Percentiles rank a stretch among this genome's conserved stretches.
Conservation (phyloP, 441 rosid genomes). For the Erodium chrysanthum region DNA sequence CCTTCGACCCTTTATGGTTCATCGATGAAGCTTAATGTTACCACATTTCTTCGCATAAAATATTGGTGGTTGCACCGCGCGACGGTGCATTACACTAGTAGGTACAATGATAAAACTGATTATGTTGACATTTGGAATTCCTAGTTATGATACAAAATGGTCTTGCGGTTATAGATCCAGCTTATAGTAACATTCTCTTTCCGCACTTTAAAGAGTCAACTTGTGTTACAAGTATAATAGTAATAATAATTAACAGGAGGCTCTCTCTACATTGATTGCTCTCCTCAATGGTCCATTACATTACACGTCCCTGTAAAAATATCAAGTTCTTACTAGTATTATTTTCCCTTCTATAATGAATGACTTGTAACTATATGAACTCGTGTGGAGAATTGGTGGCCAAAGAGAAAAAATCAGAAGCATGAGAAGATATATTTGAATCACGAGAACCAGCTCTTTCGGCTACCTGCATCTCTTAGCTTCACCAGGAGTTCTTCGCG, state of each 20-base stretch:
- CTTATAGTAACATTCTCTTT: neutral
- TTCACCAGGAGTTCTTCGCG: constrained; percentile 43
- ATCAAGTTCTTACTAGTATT: neutral
- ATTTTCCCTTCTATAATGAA: constrained; percentile 5
- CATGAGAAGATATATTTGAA: neutral
- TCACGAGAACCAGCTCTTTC: constrained; percentile 31
- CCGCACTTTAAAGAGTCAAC: neutral
- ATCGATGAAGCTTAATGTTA: too few species aligned
- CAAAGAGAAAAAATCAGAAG: neutral
- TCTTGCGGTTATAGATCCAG: neutral
- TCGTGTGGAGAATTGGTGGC: neutral
- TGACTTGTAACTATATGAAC: neutral
- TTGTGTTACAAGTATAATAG: constrained; percentile 1
- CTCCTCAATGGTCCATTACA: neutral
- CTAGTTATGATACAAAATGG: neutral
- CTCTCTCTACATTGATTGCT: neutral
- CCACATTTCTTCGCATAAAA: too few species aligned
- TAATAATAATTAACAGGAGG: too few species aligned
- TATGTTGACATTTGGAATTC: too few species aligned
- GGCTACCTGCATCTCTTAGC: constrained; percentile 30
- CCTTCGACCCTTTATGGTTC: too few species aligned
- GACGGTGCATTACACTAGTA: too few species aligned
- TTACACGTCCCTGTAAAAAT: neutral
- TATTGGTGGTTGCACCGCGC: too few species aligned
- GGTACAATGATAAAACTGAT: too few species aligned